A percentile compares a stretch with the other conserved stretches of the same genome.
Conservation (phyloP, 192 early-diverging fungal genomes). For the Entomortierella parvispora region DNA sequence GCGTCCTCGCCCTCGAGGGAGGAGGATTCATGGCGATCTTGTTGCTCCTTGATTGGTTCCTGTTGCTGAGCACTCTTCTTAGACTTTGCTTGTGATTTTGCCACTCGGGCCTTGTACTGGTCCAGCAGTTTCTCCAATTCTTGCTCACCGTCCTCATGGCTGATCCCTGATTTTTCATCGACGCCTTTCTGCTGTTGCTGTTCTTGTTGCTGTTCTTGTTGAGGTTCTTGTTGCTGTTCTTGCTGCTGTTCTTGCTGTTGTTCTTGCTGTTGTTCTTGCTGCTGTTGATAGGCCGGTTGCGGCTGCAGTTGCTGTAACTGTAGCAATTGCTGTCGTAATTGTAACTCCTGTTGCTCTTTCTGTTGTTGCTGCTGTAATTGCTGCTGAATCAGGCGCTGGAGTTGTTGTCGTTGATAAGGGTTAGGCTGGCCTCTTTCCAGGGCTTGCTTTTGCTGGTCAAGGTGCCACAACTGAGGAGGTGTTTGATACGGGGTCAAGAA, state of each 20-base stretch:
- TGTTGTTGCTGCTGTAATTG: not conserved
- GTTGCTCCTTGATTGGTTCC: too few relatives aligned
- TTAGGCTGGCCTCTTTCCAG: not conserved
- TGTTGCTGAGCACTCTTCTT: too few relatives aligned
- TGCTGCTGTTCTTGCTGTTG: not conserved
- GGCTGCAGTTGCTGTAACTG: not conserved
- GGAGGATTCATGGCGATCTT: too few relatives aligned
- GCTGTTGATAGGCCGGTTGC: not conserved
- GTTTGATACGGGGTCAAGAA: constrained; percentile 7
- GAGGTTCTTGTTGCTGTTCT: not conserved
- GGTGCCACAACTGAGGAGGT: constrained; percentile 7
- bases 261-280: not conserved
- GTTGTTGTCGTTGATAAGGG: not conserved
- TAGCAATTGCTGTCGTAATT: not conserved
- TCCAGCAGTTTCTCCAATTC: constrained; percentile 3
- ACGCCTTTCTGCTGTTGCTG: not conserved
- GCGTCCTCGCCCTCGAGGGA: too few relatives aligned
- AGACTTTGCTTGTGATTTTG: too few relatives aligned
- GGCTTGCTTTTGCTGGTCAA: not conserved
- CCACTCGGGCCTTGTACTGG: not conserved
- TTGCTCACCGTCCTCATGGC: not conserved
- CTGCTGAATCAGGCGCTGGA: not conserved
- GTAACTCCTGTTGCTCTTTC: not conserved
- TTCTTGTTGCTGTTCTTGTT: not conserved
- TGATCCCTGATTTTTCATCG: too few relatives aligned